A percentile compares a stretch with the other conserved stretches of the same genome.
Evolutionary conservation across 345 rosid genomes (phyloP).

Genomic region (Eucalyptus camaldulensis): DNA sequence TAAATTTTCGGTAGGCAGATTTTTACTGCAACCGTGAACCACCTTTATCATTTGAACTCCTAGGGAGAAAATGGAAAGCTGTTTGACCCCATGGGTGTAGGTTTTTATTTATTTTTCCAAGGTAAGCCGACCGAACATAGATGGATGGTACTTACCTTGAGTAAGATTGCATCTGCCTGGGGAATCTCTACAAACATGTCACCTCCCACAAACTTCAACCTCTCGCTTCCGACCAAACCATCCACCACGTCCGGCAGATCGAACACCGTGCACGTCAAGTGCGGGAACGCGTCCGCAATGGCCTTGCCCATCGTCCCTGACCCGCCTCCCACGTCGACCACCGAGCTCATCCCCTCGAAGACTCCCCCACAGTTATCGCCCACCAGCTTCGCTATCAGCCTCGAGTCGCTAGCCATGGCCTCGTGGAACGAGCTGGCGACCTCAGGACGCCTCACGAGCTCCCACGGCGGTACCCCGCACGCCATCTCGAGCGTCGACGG

Average conservation of each 20-base stretch:
- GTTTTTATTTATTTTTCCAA: neutral
- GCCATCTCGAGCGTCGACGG: neutral
- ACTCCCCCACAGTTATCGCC: neutral
- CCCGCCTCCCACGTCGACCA: conserved; percentile 28
- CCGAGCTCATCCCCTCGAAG: conserved; percentile 8
- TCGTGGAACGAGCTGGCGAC: neutral
- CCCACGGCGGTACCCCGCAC: neutral
- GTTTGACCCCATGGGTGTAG: neutral
- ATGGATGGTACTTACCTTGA: conserved; percentile 2
- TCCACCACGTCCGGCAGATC: conserved; percentile 6
- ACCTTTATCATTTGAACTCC: neutral
- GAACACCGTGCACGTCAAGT: conserved; percentile 7
- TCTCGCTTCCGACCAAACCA: neutral
- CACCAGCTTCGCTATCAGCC: neutral
- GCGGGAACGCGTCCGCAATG: conserved; percentile 2
- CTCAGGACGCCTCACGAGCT: neutral
- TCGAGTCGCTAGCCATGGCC: conserved; percentile 21
- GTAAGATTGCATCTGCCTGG: conserved; percentile 2
- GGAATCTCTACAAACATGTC: conserved; percentile 24
- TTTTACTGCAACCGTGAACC: neutral
- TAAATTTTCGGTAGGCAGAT: neutral
- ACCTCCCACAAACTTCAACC: conserved; percentile 15
- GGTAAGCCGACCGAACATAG: neutral
- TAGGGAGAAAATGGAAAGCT: neutral
- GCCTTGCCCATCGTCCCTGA: conserved; percentile 4